Conservation (phyloP, 2,329 filamentous ascomycete species). For the Epichloe baconii region DNA sequence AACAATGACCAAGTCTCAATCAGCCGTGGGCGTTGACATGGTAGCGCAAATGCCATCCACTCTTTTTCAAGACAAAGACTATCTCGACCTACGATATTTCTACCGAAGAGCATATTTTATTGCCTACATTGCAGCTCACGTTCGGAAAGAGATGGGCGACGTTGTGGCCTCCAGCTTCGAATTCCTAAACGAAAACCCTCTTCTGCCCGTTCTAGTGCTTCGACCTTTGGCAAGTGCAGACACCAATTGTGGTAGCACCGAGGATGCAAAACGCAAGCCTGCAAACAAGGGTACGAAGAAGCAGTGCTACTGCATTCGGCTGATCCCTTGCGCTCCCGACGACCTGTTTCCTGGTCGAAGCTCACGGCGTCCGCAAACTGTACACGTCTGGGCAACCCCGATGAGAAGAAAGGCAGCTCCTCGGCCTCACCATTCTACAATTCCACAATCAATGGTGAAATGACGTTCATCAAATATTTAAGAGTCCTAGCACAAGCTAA, state of each 20-base stretch:
- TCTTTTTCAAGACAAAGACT: conserved; percentile 89
- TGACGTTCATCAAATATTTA: conserved; percentile 59
- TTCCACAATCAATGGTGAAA: conserved; percentile 67
- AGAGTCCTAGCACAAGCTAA: conserved; percentile 59
- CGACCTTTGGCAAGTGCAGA: conserved; percentile 19
- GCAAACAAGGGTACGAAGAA: conserved; percentile 16
- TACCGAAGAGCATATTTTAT: conserved; percentile 90
- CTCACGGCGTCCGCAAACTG: conserved; percentile 57
- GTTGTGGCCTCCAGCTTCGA: conserved; percentile 49
- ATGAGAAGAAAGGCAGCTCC: conserved; percentile 27
- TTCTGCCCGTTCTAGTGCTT: conserved; percentile 55
- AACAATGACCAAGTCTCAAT: conserved; percentile 55
- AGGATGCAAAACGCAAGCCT: conserved; percentile 7
- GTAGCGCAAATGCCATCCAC: conserved; percentile 70
- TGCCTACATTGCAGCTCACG: conserved; percentile 60
- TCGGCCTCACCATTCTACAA: conserved; percentile 76
- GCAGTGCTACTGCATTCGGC: conserved; percentile 46
- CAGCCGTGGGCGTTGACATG: conserved; percentile 57
- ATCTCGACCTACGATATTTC: conserved; percentile 83
- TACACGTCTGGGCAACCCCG: conserved; percentile 42
- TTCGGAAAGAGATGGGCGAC: conserved; percentile 44
- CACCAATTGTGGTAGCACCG: conserved; percentile 6
- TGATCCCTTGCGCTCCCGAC: conserved; percentile 63
- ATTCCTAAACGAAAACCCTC: conserved; percentile 56
- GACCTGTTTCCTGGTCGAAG: conserved; percentile 57